Evolutionary conservation across 176 grass and related monocot species (phyloP).

Genomic region (Cenchrus americanus): DNA sequence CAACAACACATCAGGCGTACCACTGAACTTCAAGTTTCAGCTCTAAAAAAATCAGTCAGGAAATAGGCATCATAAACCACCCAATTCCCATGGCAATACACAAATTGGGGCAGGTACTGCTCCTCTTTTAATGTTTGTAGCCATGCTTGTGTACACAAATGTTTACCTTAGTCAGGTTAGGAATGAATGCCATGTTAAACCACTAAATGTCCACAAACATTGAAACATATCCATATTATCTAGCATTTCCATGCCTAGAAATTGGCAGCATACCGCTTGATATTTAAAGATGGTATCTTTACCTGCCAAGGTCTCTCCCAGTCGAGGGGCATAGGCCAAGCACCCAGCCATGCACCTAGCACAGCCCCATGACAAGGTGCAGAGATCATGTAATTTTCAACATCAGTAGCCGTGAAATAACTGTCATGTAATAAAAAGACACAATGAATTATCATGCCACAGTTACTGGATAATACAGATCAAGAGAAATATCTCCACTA

Average conservation of each 20-base stretch:
- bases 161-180: too few species aligned
- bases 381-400: constrained; percentile 72
- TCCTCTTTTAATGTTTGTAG: neutral
- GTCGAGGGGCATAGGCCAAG: constrained; percentile 98
- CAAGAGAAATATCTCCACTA: neutral
- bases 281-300: constrained; percentile 18
- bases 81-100: neutral
- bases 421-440: constrained; percentile 24
- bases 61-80: neutral
- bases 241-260: neutral
- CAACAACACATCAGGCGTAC: neutral
- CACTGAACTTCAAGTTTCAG: neutral
- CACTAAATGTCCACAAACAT: constrained; percentile 12
- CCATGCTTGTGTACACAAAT: neutral
- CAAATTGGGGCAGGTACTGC: neutral
- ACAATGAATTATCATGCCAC: neutral
- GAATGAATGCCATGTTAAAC: neutral
- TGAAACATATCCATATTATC: neutral
- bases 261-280: neutral
- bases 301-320: constrained; percentile 98
- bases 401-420: constrained; percentile 55
- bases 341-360: constrained; percentile 89
- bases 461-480: constrained; percentile 7
- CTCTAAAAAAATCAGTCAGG: neutral
- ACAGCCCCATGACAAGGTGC: constrained; percentile 85